phyloP scores from a whole-genome alignment of 1,284 basidiomycete genomes.

The Boletellus deceptivus region DNA sequence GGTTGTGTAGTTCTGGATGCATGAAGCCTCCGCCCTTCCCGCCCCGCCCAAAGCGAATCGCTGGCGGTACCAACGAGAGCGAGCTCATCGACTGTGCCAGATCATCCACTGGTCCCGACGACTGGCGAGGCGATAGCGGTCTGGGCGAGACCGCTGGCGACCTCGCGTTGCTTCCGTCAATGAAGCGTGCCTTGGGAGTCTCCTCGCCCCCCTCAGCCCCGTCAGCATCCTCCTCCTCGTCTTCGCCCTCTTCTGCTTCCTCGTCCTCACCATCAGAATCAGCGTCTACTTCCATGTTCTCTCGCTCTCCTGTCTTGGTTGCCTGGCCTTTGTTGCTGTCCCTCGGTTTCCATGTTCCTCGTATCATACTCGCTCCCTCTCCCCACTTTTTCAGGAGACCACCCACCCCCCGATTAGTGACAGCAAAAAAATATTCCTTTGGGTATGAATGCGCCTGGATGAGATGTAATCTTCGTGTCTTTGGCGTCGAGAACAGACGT shows the following conservation, averaged over 20 bases:
- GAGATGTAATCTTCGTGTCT: slow-evolving; percentile 76
- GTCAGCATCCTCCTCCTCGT: slow-evolving; percentile 22
- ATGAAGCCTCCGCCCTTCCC: slow-evolving; percentile 47
- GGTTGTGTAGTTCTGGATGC: slow-evolving; percentile 35
- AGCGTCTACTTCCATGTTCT: slow-evolving; percentile 30
- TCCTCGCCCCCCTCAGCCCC: slow-evolving; percentile 27
- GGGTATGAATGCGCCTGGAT: slow-evolving; percentile 82
- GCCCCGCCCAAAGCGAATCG: slow-evolving; percentile 70
- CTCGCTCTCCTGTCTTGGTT: slow-evolving; percentile 8
- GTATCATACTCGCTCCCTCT: slow-evolving; percentile 73
- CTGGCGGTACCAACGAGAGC: slow-evolving; percentile 64
- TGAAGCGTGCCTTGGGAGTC: slow-evolving; percentile 28
- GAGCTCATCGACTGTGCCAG: slow-evolving; percentile 52
- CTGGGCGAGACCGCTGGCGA: slow-evolving; percentile 26
- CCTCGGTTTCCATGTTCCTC: slow-evolving; percentile 65
- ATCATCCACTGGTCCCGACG: slow-evolving; percentile 34
- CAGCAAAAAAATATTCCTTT: slow-evolving; percentile 83
- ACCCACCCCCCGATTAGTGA: slow-evolving; percentile 86
- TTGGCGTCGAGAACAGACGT: slow-evolving; percentile 70
- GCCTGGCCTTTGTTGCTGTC: slow-evolving; percentile 14
- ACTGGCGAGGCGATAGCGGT: slow-evolving; percentile 17
- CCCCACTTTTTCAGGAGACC: slow-evolving; percentile 74
- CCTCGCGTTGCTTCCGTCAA: slow-evolving; percentile 12
- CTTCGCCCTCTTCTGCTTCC: slow-evolving; percentile 15
- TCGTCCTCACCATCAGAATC: slow-evolving; percentile 30